Percentiles rank a stretch among this genome's conserved stretches.
These are phyloP conservation scores for Stachybotrys elegans DNA, from an alignment of 2,329 filamentous ascomycete genomes.

Conservation along the genomic window DNA sequence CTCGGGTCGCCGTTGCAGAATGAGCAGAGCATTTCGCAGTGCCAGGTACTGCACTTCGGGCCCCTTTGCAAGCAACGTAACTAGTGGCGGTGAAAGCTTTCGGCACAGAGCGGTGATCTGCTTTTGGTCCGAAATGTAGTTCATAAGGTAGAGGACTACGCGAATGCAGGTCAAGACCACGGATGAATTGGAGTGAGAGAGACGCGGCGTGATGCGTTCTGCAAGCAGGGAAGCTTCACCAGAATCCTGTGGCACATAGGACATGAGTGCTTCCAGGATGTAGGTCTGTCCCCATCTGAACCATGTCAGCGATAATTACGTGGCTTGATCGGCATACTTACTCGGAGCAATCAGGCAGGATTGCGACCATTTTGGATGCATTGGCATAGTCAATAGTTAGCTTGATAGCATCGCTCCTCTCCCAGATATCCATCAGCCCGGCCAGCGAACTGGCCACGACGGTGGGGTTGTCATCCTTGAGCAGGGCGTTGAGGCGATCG, in stretches of 20 bases:
- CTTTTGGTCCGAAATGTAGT: conserved; percentile 92
- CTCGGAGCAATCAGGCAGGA: conserved; percentile 95
- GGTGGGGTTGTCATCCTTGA: conserved; percentile 94
- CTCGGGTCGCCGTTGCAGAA: conserved; percentile 86
- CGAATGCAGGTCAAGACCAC: conserved; percentile 95
- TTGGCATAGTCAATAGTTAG: conserved; percentile 97
- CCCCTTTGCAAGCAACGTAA: conserved; percentile 91
- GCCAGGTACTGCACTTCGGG: conserved; percentile 98
- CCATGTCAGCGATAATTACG: conserved; percentile 8
- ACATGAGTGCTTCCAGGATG: conserved; percentile 95
- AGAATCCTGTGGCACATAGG: conserved; percentile 89
- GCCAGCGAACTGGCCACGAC: conserved; percentile 93
- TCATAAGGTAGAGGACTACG: conserved; percentile 96
- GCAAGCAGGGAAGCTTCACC: conserved; percentile 84
- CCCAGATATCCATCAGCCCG: conserved; percentile 95
- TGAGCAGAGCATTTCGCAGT: conserved; percentile 86
- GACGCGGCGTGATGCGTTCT: conserved; percentile 87
- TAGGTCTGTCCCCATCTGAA: conserved; percentile 96
- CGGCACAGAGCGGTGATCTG: conserved; percentile 81
- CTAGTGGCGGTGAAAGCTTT: conserved; percentile 90
- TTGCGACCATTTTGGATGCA: conserved; percentile 96
- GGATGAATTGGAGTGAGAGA: conserved; percentile 95
- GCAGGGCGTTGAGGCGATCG: conserved; percentile 79
- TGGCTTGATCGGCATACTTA: conserved; percentile 40
- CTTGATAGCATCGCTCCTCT: conserved; percentile 94